phyloP scores from a whole-genome alignment of 495 filamentous ascomycete genomes.

The Amorphotheca resinae region DNA sequence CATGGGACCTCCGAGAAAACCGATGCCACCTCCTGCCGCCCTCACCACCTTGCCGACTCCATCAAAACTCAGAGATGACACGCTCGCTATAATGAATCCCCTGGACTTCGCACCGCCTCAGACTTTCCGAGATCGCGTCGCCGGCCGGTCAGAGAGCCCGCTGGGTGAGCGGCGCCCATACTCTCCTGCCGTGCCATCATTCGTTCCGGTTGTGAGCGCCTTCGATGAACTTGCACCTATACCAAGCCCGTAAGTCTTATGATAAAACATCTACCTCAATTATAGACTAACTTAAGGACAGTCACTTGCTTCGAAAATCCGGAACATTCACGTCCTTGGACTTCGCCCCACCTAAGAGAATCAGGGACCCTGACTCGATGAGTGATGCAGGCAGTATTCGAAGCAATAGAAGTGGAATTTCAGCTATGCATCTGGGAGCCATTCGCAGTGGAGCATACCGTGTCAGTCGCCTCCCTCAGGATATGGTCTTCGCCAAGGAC shows the following conservation, averaged over 20 bases:
- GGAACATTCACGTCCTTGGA: conserved; percentile 81
- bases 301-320: conserved; percentile 78
- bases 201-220: conserved; percentile 64
- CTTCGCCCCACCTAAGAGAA: conserved; percentile 81
- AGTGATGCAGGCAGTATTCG: conserved; percentile 88
- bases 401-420: conserved; percentile 72
- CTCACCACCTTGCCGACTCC: conserved; percentile 74
- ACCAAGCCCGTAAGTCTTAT: conserved; percentile 73
- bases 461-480: conserved; percentile 71
- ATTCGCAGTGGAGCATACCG: conserved; percentile 85
- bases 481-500: conserved; percentile 69
- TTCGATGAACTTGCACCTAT: conserved; percentile 79
- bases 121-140: conserved; percentile 50
- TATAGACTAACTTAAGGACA: conserved; percentile 29
- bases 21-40: conserved; percentile 59
- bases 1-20: conserved; percentile 37
- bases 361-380: conserved; percentile 48
- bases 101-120: conserved; percentile 81
- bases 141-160: conserved; percentile 71
- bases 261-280: conserved; percentile 6
- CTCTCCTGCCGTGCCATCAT: conserved; percentile 52
- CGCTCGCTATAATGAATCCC: conserved; percentile 50
- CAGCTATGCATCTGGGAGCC: conserved; percentile 53
- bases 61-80: conserved; percentile 74
- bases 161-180: conserved; percentile 64